Base-by-base conservation (phyloP, 2,329 filamentous ascomycete species). In the Xylogone sp. region DNA sequence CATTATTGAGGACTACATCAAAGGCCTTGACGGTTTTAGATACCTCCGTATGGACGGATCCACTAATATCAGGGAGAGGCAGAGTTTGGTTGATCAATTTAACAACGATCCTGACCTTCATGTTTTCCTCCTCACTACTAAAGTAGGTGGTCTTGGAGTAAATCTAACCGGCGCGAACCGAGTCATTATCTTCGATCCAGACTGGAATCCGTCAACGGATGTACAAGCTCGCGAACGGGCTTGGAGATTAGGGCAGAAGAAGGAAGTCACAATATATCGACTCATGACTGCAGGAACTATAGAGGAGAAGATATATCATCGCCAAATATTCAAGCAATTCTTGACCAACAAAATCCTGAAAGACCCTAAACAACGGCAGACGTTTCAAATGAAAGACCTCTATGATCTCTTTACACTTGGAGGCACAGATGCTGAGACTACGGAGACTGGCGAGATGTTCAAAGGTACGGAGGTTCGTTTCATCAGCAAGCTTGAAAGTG, bases 231-330 rank as follows among this genome's bases (percentile, higher is more conserved):
- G 94, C 45, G 94, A 99, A 70, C 83, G 94, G 63, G 94, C 95
- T 5, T 99, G 94, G 94, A 84, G 94, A 52, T 74, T 99, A 2
- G 94, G 94, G 0, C 94, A 99, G 71, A 97, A 95, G 69, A 86
- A 88, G 49, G 90, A 96, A 45, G 94, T 99, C 22, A 92, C 90
- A 3, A 96, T 99, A 20, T 99, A 97, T 67, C 87, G 95, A 31
- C 78, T 99, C n/a, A 96, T 99, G 88, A 96, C 90, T 3, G 90
- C 93, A 4, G 94, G 94, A 1, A 99, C 95, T 0, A 99, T 99
- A 21, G 94, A 99, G 66, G 94, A 99, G 69, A 99, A 99, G 73
- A 99, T 99, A 24, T 99, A 97, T 57, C 93, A 99, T 68, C 87
- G 95, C 16, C 94, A 99, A 65, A 94, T 99, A 47, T 99, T 96